phyloP scores from a whole-genome alignment of 2,329 filamentous ascomycete species.

The Aspergillus sp. region DNA sequence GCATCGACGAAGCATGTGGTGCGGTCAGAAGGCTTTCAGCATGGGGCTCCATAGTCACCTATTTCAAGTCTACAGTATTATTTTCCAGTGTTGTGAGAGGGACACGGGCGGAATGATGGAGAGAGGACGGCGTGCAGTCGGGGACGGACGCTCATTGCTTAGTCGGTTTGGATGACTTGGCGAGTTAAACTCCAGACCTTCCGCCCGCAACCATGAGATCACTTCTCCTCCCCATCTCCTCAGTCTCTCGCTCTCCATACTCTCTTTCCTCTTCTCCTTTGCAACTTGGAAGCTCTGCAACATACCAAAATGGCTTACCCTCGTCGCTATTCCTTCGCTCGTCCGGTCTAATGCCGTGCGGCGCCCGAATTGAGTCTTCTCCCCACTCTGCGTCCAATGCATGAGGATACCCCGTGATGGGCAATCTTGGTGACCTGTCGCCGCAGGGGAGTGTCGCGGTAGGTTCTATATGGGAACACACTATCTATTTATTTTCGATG shows the following conservation, averaged over 20 bases:
- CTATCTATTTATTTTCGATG: background rate
- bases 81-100: background rate
- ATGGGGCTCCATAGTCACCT: slow-evolving; percentile 7
- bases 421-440: slow-evolving; percentile 72
- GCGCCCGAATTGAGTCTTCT: slow-evolving; percentile 11
- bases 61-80: background rate
- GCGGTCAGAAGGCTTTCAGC: slow-evolving; percentile 6
- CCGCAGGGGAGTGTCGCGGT: slow-evolving; percentile 76
- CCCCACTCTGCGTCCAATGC: slow-evolving; percentile 32
- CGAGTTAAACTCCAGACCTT: background rate
- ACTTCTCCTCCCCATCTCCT: background rate
- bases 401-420: slow-evolving; percentile 54
- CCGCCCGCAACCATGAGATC: slow-evolving; percentile 9
- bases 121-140: background rate
- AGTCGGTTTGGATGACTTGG: slow-evolving; percentile 7
- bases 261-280: background rate
- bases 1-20: slow-evolving; percentile 6
- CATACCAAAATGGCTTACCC: slow-evolving; percentile 9
- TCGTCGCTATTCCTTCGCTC: slow-evolving; percentile 5
- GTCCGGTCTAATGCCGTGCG: slow-evolving; percentile 14
- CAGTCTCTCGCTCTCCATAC: background rate
- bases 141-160: background rate
- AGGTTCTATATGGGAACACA: slow-evolving; percentile 34
- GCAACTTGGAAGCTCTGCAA: background rate
- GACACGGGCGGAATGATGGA: background rate